Evolutionary conservation across 768 basidiomycete genomes (phyloP).

Genomic region (Termitomyces sp.): DNA sequence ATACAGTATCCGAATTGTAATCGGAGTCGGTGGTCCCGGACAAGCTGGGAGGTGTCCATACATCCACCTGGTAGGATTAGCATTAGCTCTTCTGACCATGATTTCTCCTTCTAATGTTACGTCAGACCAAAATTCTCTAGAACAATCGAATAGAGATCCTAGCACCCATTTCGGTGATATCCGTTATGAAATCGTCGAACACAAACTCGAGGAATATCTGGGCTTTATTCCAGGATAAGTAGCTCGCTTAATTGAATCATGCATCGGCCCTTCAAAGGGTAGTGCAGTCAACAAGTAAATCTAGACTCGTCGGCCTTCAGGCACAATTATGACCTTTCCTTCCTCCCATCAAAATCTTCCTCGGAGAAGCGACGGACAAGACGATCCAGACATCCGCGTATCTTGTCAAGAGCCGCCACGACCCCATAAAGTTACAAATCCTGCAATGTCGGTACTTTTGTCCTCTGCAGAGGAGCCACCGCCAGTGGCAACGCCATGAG

Average conservation of each 20-base stretch:
- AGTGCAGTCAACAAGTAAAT: not conserved
- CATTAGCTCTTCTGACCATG: not conserved
- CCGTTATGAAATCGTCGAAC: not conserved
- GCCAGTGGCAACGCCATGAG: conserved; percentile 2
- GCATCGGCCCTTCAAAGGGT: not conserved
- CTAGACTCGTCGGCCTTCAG: not conserved
- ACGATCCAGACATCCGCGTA: conserved; percentile 23
- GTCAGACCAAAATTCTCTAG: not conserved
- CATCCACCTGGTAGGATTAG: not conserved
- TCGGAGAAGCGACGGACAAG: conserved; percentile 6
- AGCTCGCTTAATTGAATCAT: not conserved
- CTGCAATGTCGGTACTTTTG: not conserved
- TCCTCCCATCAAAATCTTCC: conserved; percentile 4
- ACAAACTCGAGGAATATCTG: not conserved
- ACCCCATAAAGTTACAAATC: not conserved
- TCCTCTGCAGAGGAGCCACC: not conserved
- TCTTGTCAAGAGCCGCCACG: conserved; percentile 9
- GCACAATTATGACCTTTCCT: not conserved
- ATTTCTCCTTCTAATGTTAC: not conserved
- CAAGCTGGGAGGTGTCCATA: conserved; percentile 8
- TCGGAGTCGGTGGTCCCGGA: conserved; percentile 7
- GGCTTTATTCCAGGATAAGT: not conserved
- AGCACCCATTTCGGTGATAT: not conserved
- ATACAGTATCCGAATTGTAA: not conserved
- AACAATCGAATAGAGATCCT: not conserved